Conservation (phyloP, 108 stramenopile species). For the Aurantiochytrium sp. region DNA sequence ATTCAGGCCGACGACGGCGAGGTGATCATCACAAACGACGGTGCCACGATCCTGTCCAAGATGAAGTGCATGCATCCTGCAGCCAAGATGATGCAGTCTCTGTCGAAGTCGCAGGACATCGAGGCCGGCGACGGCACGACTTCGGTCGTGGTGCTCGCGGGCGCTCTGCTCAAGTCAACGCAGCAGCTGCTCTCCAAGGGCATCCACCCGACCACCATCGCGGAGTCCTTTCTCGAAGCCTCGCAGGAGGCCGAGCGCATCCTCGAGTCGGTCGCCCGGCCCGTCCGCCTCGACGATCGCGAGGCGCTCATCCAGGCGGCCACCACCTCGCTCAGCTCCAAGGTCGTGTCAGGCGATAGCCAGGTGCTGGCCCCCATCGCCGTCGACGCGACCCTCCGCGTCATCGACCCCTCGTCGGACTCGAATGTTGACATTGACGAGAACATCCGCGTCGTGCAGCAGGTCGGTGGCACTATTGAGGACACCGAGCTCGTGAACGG, state of each 20-base stretch:
- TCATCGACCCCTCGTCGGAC: constrained; percentile 70
- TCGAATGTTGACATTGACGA: constrained; percentile 90
- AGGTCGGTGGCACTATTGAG: constrained; percentile 96
- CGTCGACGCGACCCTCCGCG: constrained; percentile 88
- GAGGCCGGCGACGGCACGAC: constrained; percentile 78
- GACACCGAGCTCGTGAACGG: constrained; percentile 95
- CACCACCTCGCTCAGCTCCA: constrained; percentile 85
- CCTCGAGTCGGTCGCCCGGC: constrained; percentile 60
- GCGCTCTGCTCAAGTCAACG: constrained; percentile 89
- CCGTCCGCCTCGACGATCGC: constrained; percentile 78
- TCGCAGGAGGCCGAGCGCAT: constrained; percentile 41
- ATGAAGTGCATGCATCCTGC: constrained; percentile 97
- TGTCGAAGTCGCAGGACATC: constrained; percentile 93
- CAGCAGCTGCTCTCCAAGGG: constrained; percentile 53
- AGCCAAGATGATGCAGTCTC: constrained; percentile 97
- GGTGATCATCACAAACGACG: constrained; percentile 95
- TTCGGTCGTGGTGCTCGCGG: constrained; percentile 87
- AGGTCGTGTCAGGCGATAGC: constrained; percentile 89
- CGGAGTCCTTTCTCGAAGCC: constrained; percentile 71
- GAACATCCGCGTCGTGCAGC: constrained; percentile 85
- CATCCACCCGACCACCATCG: constrained; percentile 94
- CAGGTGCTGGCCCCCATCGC: constrained; percentile 96
- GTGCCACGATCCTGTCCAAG: constrained; percentile 91
- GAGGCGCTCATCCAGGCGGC: constrained; percentile 81
- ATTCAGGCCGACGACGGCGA: constrained; percentile 62